Base-by-base conservation (phyloP, 129 eudicot species). In the Artemisia annua region DNA sequence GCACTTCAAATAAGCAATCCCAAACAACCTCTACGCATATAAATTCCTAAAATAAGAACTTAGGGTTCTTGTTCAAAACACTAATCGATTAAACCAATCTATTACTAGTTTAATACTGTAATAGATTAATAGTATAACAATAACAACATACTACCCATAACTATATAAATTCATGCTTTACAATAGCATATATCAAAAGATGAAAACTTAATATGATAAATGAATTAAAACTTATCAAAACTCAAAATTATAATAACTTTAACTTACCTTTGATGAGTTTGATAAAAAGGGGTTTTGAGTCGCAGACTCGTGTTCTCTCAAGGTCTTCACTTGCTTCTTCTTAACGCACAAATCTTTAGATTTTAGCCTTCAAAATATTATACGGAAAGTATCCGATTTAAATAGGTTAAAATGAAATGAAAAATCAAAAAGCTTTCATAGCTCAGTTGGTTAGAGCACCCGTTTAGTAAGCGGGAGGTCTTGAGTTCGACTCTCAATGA, bases 401-500 rank as follows among this genome's bases (percentile, higher is more conserved):
- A 12, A 28, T 10, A 28, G 0, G 0, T 7, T 0, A 19, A 2
- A 2, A 0, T 0, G 0, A 0, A 28, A 16, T 3, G 2, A 0
- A 0, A 0, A 0, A 3, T 0, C 19, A 11, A 1, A 3, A 28
- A 70, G 84, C 81, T 80, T 80, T 81, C 81, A 81, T 88, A 85
- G 95, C 90, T 85, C 90, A 89, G 91, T 91, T 88, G 91, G 97
- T 87, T 91, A 84, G 97, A 91, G 89, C 95, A 91, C 95, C 91
- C 91, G 95, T 87, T 87, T 83, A 92, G 96, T 89, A 92, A 92
- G 96, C 95, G 98, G 98, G 98, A 89, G 98, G 92, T 89, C 96
- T 92, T 89, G 98, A 92, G 95, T 89, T 92, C 95, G 69, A 92
- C 95, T 92, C 96, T 87, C 91, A 87, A 88, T 80, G 83, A 82